Percentiles rank a stretch among this genome's conserved stretches.
Evolutionary conservation across 2,329 filamentous ascomycete species (phyloP).

Genomic region (Sphaerulina populicola): DNA sequence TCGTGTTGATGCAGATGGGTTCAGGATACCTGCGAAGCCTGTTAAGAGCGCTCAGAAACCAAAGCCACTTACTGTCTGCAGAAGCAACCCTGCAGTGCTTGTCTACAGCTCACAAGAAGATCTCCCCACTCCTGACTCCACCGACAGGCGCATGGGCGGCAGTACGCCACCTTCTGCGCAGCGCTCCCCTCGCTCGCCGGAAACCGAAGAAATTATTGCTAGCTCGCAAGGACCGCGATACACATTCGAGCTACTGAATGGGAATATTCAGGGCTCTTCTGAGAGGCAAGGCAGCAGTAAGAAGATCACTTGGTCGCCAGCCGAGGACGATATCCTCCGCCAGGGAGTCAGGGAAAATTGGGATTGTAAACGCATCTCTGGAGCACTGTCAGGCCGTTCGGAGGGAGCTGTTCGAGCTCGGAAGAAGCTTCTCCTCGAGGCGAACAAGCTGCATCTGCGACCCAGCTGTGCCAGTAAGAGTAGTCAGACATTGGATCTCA

Average conservation of each 20-base stretch:
- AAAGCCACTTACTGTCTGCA: background rate
- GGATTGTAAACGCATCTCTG: background rate
- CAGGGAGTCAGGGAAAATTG: conserved; percentile 7
- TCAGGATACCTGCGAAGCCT: conserved; percentile 1
- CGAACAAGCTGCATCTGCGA: background rate
- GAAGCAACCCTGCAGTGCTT: background rate
- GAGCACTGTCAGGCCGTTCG: conserved; percentile 1
- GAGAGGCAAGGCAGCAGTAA: background rate
- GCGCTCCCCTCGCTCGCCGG: background rate
- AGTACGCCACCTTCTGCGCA: conserved; percentile 9
- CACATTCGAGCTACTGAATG: background rate
- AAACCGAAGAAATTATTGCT: background rate
- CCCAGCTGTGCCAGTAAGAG: background rate
- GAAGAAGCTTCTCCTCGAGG: background rate
- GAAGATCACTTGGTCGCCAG: conserved; percentile 2
- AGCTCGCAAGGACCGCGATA: background rate
- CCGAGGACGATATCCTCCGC: conserved; percentile 7
- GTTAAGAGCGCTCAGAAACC: background rate
- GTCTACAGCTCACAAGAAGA: background rate
- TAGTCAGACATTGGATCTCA: background rate
- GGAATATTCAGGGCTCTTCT: background rate
- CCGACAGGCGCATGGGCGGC: background rate
- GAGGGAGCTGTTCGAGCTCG: conserved; percentile 1
- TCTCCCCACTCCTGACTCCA: background rate
- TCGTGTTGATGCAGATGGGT: conserved; percentile 6